Conservation (phyloP, 129 eudicot species). For the Lonicera japonica region DNA sequence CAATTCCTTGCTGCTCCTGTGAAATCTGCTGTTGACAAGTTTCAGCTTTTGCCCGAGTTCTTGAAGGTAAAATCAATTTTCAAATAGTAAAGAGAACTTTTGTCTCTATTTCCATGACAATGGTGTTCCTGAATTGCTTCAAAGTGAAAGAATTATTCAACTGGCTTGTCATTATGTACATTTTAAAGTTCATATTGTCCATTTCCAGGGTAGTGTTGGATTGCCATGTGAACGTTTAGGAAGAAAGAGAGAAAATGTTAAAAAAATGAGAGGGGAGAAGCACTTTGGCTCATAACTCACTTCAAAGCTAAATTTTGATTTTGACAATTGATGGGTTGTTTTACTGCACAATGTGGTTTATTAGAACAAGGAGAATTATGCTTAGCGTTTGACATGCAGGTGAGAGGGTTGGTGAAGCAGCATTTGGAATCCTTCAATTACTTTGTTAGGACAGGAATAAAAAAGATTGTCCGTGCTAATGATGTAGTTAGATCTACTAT, state of each 20-base stretch:
- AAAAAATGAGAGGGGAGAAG: too few species aligned
- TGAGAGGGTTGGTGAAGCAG: slow-evolving; percentile 86
- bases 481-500: slow-evolving; percentile 27
- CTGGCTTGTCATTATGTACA: too few species aligned
- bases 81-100: background rate
- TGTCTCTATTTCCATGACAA: background rate
- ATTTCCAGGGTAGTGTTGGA: too few species aligned
- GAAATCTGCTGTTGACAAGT: slow-evolving; percentile 66
- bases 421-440: slow-evolving; percentile 86
- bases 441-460: slow-evolving; percentile 59
- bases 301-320: too few species aligned
- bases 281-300: background rate
- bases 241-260: too few species aligned
- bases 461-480: slow-evolving; percentile 75
- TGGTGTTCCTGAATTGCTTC: too few species aligned
- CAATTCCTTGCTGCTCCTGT: slow-evolving; percentile 61
- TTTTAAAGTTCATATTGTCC: too few species aligned
- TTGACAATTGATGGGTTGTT: too few species aligned
- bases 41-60: slow-evolving; percentile 66
- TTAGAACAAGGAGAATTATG: too few species aligned
- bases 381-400: slow-evolving; percentile 29
- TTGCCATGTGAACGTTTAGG: too few species aligned
- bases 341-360: too few species aligned
- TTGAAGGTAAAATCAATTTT: slow-evolving; percentile 41
- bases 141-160: too few species aligned